Percentiles rank a stretch among this genome's conserved stretches.
These are phyloP conservation scores for Microcera coccophila DNA, from an alignment of 2,329 filamentous ascomycete genomes.

Conservation along the genomic window DNA sequence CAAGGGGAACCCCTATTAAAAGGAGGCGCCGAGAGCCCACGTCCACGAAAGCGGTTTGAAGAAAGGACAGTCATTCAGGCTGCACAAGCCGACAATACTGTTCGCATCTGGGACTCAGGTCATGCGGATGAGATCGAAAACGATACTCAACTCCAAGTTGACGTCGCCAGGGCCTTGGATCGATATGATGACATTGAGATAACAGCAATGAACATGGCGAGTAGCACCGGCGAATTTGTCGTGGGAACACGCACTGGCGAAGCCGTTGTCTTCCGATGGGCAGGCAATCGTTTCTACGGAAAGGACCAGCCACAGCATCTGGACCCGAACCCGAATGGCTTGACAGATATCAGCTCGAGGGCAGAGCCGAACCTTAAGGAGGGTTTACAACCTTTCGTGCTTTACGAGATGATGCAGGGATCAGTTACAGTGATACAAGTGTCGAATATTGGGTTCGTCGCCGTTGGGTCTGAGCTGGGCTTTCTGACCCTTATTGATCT, in stretches of 20 bases:
- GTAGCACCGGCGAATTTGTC: slow-evolving; percentile 78
- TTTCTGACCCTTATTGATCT: slow-evolving; percentile 80
- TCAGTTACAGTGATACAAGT: slow-evolving; percentile 74
- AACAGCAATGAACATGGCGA: slow-evolving; percentile 73
- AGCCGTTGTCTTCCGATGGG: slow-evolving; percentile 82
- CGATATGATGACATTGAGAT: slow-evolving; percentile 75
- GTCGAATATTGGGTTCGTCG: slow-evolving; percentile 91
- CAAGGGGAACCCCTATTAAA: slow-evolving; percentile 74
- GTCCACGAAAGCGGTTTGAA: slow-evolving; percentile 72
- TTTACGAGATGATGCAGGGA: slow-evolving; percentile 82
- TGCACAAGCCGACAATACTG: slow-evolving; percentile 83
- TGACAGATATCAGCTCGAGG: slow-evolving; percentile 71
- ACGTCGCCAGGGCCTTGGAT: slow-evolving; percentile 76
- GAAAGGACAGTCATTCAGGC: slow-evolving; percentile 80
- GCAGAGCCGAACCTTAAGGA: slow-evolving; percentile 71
- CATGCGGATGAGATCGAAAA: slow-evolving; percentile 95
- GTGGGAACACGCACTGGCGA: slow-evolving; percentile 82
- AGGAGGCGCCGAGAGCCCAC: slow-evolving; percentile 71
- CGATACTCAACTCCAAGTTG: slow-evolving; percentile 72
- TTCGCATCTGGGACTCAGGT: slow-evolving; percentile 91
- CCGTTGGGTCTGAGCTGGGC: slow-evolving; percentile 79
- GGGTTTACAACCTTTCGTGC: slow-evolving; percentile 72
- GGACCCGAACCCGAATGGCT: slow-evolving; percentile 60
- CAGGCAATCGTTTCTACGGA: slow-evolving; percentile 69
- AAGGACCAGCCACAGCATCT: slow-evolving; percentile 48